A percentile compares a stretch with the other conserved stretches of the same genome.
phyloP scores from a whole-genome alignment of 768 basidiomycete species.

The Amanita polypyramis region DNA sequence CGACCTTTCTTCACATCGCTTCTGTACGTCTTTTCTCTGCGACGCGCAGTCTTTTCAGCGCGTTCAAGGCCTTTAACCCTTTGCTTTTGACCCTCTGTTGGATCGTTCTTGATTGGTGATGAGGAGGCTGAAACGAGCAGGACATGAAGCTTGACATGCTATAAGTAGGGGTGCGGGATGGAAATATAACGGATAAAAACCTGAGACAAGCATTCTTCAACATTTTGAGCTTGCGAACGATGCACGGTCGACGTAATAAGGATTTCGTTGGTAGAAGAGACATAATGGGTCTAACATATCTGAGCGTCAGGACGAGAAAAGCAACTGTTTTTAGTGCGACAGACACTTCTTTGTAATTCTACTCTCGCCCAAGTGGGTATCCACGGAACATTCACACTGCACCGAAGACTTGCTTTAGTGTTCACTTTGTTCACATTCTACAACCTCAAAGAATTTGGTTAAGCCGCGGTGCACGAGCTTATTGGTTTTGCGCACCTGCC shows the following conservation, averaged over 20 bases:
- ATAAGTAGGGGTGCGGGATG: neutral
- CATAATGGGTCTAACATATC: slow-evolving; percentile 46
- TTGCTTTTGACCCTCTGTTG: slow-evolving; percentile 45
- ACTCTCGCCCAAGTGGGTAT: slow-evolving; percentile 59
- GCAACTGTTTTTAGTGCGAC: slow-evolving; percentile 14
- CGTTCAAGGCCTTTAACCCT: slow-evolving; percentile 36
- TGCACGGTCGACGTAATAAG: slow-evolving; percentile 57
- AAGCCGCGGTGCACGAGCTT: neutral
- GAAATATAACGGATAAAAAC: slow-evolving; percentile 25
- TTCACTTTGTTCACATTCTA: slow-evolving; percentile 89
- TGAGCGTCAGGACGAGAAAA: neutral
- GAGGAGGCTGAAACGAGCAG: slow-evolving; percentile 39
- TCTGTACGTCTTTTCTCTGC: slow-evolving; percentile 40
- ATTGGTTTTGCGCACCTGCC: slow-evolving; percentile 45
- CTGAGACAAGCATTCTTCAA: slow-evolving; percentile 63
- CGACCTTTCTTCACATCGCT: slow-evolving; percentile 38
- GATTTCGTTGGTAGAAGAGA: slow-evolving; percentile 56
- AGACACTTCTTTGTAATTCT: slow-evolving; percentile 36
- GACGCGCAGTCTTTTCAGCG: slow-evolving; percentile 36
- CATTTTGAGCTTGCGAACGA: slow-evolving; percentile 72
- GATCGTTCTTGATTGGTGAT: slow-evolving; percentile 36
- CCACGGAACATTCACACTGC: slow-evolving; percentile 48
- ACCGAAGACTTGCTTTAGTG: slow-evolving; percentile 65
- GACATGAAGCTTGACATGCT: slow-evolving; percentile 36
- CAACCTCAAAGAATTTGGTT: neutral